phyloP scores from a whole-genome alignment of 345 rosid genomes.

The Lumnitzera littorea region DNA sequence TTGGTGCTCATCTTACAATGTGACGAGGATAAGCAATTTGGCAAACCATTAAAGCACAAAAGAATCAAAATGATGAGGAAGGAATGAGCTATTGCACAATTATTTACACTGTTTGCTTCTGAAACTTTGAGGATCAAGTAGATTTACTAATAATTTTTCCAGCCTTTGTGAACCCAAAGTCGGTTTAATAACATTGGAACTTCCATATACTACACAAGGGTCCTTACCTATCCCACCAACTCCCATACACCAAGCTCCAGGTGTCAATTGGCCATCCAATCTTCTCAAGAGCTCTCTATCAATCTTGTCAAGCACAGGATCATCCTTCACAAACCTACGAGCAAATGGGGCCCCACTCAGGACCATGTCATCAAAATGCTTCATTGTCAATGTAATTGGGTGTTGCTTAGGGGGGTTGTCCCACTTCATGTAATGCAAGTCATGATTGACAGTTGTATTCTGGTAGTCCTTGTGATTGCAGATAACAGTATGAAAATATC shows the following conservation, averaged over 20 bases:
- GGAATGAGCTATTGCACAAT: constrained; percentile 3
- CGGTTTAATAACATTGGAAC: constrained; percentile 47
- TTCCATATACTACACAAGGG: constrained; percentile 43
- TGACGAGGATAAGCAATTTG: no score
- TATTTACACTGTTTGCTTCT: constrained; percentile 83
- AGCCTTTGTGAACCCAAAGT: constrained; percentile 53
- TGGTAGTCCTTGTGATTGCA: constrained; percentile 92
- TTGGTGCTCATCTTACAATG: no score
- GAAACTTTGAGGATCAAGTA: constrained; percentile 63
- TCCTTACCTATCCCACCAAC: constrained; percentile 24
- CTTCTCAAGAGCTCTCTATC: constrained; percentile 49
- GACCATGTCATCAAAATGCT: constrained; percentile 66
- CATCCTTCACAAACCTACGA: constrained; percentile 51
- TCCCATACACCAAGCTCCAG: constrained; percentile 60
- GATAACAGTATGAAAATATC: constrained; percentile 85
- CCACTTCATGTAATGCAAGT: constrained; percentile 73
- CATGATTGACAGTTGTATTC: constrained; percentile 78
- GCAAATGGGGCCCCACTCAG: constrained; percentile 90
- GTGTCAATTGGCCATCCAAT: constrained; percentile 29
- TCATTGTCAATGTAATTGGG: constrained; percentile 40
- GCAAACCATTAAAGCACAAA: neutral
- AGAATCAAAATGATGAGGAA: constrained; percentile 6
- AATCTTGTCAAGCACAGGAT: constrained; percentile 54
- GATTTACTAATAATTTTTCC: constrained; percentile 57
- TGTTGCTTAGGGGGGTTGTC: constrained; percentile 72